phyloP scores from a whole-genome alignment of 768 basidiomycete genomes.

The Tulasnella sp. region DNA sequence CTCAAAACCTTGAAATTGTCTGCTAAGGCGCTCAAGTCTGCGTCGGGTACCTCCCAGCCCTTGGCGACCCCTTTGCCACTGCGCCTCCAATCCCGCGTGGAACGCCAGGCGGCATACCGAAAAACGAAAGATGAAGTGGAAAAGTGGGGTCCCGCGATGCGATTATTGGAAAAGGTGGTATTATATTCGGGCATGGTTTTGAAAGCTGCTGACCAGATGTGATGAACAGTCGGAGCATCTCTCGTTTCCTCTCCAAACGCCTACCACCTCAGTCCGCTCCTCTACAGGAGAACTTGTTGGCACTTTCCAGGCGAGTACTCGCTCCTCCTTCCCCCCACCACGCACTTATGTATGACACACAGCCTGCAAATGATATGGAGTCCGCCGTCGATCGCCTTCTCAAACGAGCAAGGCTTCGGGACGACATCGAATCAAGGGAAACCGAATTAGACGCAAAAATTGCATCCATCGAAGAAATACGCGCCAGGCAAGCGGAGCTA shows the following conservation, averaged over 20 bases:
- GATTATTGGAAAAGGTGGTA: conserved; percentile 72
- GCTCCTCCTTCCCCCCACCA: background rate
- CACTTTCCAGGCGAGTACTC: conserved; percentile 64
- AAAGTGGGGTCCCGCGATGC: conserved; percentile 92
- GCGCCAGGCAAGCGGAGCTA: conserved; percentile 69
- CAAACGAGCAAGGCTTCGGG: conserved; percentile 70
- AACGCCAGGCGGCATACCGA: conserved; percentile 91
- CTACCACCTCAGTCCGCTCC: conserved; percentile 42
- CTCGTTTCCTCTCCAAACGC: conserved; percentile 74
- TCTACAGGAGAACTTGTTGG: conserved; percentile 71
- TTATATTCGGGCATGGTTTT: background rate
- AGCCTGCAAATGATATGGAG: conserved; percentile 84
- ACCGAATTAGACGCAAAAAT: conserved; percentile 79
- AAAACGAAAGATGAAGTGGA: conserved; percentile 85
- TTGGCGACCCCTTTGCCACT: conserved; percentile 80
- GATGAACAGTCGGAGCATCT: conserved; percentile 68
- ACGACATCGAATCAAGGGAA: conserved; percentile 58
- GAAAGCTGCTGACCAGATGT: background rate
- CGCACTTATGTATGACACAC: background rate
- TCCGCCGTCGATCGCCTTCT: conserved; percentile 74
- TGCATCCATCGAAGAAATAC: conserved; percentile 78
- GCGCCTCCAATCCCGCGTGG: conserved; percentile 78
- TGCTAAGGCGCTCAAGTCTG: conserved; percentile 52
- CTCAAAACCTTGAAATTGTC: conserved; percentile 62
- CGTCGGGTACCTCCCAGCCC: conserved; percentile 48